These are phyloP conservation scores for Rubia yunnanensis DNA, from an alignment of 257 asterid species.

Conservation along the genomic window DNA sequence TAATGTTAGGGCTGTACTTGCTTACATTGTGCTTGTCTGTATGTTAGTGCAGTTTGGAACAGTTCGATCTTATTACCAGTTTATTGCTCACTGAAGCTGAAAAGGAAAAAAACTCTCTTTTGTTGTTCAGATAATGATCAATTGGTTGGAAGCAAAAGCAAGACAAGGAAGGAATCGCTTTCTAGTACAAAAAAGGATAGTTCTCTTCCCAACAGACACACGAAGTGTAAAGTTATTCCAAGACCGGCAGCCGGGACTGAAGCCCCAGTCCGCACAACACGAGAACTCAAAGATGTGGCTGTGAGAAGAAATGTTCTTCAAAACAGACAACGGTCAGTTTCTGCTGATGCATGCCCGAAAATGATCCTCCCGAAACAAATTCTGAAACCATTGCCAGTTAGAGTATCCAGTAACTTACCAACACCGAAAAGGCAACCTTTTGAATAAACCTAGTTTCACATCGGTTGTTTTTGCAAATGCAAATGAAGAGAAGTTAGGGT, in stretches of 20 bases:
- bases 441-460: background rate
- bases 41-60: background rate
- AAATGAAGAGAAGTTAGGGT: background rate
- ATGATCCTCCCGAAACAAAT: slow-evolving; percentile 15
- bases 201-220: slow-evolving; percentile 35
- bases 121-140: slow-evolving; percentile 51
- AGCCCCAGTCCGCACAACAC: slow-evolving; percentile 21
- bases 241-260: slow-evolving; percentile 32
- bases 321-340: slow-evolving; percentile 25
- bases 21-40: too few species aligned
- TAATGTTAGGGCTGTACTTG: too few species aligned
- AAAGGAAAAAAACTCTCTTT: background rate
- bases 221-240: slow-evolving; percentile 33
- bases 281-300: slow-evolving; percentile 19
- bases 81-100: slow-evolving; percentile 1
- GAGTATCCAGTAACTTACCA: background rate
- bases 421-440: background rate
- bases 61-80: background rate
- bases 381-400: slow-evolving; percentile 11
- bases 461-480: background rate
- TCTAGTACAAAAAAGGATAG: slow-evolving; percentile 32
- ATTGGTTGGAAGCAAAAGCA: slow-evolving; percentile 40
- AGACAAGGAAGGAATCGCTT: slow-evolving; percentile 27
- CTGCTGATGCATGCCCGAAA: slow-evolving; percentile 22
- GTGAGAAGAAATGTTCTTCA: slow-evolving; percentile 19